phyloP scores from a whole-genome alignment of 2,329 filamentous ascomycete genomes.

The Xylaria sp. region DNA sequence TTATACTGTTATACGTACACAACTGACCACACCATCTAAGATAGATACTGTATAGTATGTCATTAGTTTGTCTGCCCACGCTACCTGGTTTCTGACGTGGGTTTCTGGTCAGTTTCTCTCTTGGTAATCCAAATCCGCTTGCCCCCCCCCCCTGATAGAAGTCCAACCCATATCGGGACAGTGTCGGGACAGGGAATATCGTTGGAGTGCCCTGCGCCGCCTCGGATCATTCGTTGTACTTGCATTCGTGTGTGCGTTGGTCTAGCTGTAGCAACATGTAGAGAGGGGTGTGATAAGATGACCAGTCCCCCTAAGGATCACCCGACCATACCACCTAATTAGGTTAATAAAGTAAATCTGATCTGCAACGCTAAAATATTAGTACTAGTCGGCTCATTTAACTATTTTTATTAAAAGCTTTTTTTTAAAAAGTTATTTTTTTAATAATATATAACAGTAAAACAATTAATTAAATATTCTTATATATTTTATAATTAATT shows the following conservation, averaged over 20 bases:
- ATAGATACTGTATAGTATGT: neutral
- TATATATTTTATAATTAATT: too few relatives aligned
- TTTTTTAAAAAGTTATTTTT: too few relatives aligned
- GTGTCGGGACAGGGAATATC: conserved; percentile 21
- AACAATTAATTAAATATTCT: too few relatives aligned
- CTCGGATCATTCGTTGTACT: conserved; percentile 24
- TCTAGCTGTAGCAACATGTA: conserved; percentile 10
- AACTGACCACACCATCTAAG: neutral
- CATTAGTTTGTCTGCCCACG: neutral
- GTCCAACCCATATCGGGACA: conserved; percentile 14
- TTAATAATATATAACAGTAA: too few relatives aligned
- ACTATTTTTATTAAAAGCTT: too few relatives aligned
- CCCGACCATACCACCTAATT: too few relatives aligned
- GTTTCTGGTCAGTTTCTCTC: too few relatives aligned
- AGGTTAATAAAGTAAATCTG: too few relatives aligned
- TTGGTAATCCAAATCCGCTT: conserved; percentile 3
- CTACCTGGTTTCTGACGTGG: conserved; percentile 1
- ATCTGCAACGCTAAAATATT: too few relatives aligned
- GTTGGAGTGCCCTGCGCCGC: conserved; percentile 19
- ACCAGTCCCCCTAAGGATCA: too few relatives aligned
- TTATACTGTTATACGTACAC: neutral
- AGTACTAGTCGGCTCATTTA: too few relatives aligned
- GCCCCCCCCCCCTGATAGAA: conserved; percentile 7
- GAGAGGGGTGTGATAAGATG: too few relatives aligned
- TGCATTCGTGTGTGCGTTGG: conserved; percentile 11